Evolutionary conservation across 768 basidiomycete species (phyloP).

Genomic region (Mrakia blollopis): DNA sequence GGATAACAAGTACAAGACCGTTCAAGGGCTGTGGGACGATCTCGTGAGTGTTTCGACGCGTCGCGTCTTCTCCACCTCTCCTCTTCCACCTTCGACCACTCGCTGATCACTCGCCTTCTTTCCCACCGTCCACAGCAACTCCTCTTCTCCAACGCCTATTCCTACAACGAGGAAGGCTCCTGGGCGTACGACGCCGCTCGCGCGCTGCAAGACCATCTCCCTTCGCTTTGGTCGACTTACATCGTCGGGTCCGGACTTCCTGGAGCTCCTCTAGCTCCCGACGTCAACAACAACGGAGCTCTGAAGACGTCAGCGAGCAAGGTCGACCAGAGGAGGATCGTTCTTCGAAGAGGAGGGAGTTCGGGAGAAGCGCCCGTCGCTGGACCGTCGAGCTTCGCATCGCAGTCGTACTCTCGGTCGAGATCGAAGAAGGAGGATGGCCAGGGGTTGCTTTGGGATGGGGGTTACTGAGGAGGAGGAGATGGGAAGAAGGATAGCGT

Average conservation of each 20-base stretch:
- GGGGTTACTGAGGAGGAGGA: too few relatives aligned
- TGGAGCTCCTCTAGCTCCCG: not conserved
- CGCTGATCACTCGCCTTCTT: too few relatives aligned
- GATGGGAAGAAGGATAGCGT: too few relatives aligned
- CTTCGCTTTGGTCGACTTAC: slow-evolving; percentile 17
- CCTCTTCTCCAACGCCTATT: slow-evolving; percentile 90
- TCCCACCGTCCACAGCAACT: slow-evolving; percentile 56
- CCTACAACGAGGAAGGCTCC: slow-evolving; percentile 89
- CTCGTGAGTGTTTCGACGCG: not conserved
- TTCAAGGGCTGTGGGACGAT: slow-evolving; percentile 21
- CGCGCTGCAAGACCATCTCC: slow-evolving; percentile 39
- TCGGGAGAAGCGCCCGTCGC: not conserved
- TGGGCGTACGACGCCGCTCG: slow-evolving; percentile 92
- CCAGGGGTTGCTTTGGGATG: too few relatives aligned
- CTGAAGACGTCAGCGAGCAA: not conserved
- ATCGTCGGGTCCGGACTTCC: not conserved
- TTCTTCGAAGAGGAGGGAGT: slow-evolving; percentile 5
- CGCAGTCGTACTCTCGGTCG: not conserved
- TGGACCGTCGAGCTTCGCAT: not conserved
- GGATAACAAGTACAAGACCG: slow-evolving; percentile 35
- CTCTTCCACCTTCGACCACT: too few relatives aligned
- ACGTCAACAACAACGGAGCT: not conserved
- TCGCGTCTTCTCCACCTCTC: slow-evolving; percentile 38
- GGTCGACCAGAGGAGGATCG: not conserved
- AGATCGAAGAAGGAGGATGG: not conserved